Conservation (phyloP, 2,329 filamentous ascomycete genomes). For the Pyrenophora graminea region DNA sequence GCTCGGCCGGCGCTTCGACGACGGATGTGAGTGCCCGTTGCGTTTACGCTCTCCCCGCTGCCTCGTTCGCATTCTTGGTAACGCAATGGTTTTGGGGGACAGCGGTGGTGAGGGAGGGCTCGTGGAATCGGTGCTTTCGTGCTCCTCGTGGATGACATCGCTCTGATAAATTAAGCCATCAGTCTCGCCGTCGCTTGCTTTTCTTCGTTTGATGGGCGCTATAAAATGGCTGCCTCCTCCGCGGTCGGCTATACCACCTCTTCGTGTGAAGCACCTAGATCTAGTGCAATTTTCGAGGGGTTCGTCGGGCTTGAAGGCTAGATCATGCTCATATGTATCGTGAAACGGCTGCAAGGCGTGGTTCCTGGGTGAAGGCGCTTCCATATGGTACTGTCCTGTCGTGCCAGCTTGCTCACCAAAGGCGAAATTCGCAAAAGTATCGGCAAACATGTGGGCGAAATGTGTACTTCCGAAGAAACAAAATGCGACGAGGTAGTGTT, state of each 20-base stretch:
- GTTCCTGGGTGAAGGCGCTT: too few relatives aligned
- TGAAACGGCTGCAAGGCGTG: neutral
- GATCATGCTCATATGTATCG: neutral
- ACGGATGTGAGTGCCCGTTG: conserved; percentile 13
- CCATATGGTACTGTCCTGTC: too few relatives aligned
- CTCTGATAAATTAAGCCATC: conserved; percentile 24
- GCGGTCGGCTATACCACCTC: conserved; percentile 35
- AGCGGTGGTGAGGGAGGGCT: conserved; percentile 8
- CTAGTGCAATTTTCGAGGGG: conserved; percentile 25
- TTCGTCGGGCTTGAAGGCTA: conserved; percentile 15
- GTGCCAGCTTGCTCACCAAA: too few relatives aligned
- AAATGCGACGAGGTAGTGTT: neutral
- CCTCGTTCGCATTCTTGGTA: conserved; percentile 5
- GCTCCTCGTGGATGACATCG: conserved; percentile 22
- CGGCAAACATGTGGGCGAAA: too few relatives aligned
- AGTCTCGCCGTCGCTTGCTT: conserved; percentile 10
- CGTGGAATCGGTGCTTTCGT: conserved; percentile 14
- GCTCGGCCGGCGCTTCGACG: conserved; percentile 21
- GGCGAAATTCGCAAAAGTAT: too few relatives aligned
- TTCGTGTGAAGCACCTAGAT: conserved; percentile 28
- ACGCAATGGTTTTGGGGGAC: conserved; percentile 22
- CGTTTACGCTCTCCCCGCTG: conserved; percentile 9
- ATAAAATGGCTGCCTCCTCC: conserved; percentile 20
- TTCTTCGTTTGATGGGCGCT: conserved; percentile 13
- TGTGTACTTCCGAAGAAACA: neutral